Conservation (phyloP, 768 basidiomycete species). For the Mycena vitilis region DNA sequence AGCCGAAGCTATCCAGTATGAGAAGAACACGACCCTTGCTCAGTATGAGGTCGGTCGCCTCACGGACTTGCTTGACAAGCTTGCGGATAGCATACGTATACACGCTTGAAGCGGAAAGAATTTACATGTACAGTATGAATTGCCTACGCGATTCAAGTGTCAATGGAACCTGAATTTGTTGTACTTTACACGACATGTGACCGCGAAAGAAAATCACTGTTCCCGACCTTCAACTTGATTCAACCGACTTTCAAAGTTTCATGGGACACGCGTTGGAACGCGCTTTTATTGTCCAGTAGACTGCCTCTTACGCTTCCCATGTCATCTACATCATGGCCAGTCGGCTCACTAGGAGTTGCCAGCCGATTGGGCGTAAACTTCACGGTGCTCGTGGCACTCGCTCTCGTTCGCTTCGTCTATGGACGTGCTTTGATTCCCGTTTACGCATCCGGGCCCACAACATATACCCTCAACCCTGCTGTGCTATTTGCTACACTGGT, state of each 20-base stretch:
- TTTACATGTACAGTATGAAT: neutral
- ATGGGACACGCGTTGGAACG: no score
- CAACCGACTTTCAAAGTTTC: neutral
- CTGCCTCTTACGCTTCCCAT: neutral
- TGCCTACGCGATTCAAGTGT: neutral
- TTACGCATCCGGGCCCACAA: slow-evolving; percentile 72
- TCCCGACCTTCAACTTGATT: neutral
- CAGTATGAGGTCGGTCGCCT: slow-evolving; percentile 71
- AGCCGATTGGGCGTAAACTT: slow-evolving; percentile 16
- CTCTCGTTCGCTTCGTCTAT: slow-evolving; percentile 72
- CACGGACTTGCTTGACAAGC: slow-evolving; percentile 61
- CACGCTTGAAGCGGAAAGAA: slow-evolving; percentile 20
- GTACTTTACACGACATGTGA: neutral
- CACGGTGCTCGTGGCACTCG: slow-evolving; percentile 47
- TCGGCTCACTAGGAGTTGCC: slow-evolving; percentile 11
- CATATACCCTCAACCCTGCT: slow-evolving; percentile 57
- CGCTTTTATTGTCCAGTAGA: neutral
- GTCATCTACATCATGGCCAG: slow-evolving; percentile 10
- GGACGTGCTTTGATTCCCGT: slow-evolving; percentile 74
- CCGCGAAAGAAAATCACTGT: neutral
- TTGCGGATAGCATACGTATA: slow-evolving; percentile 54
- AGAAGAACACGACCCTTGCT: slow-evolving; percentile 71
- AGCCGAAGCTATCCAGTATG: slow-evolving; percentile 79
- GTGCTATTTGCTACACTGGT: slow-evolving; percentile 49
- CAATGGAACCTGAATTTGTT: neutral